Evolutionary conservation across 805 yeast genomes (phyloP).

Genomic region (Danielozyma ontarioensis): DNA sequence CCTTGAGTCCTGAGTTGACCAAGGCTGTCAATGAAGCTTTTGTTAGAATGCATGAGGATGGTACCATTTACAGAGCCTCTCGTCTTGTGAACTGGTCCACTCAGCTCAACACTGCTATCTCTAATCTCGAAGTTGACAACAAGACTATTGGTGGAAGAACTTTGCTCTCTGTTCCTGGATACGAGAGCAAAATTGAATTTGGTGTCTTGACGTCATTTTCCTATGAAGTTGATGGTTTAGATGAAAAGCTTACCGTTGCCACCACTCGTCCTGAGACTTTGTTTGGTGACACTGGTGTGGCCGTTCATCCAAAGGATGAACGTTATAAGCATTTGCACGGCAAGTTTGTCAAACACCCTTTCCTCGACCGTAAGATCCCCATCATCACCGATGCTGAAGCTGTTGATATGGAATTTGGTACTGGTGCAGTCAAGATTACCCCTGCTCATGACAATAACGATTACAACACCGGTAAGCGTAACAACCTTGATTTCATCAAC

Average conservation of each 20-base stretch:
- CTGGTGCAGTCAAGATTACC: slow-evolving; percentile 99
- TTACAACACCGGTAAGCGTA: slow-evolving; percentile 94
- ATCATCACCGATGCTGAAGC: slow-evolving; percentile 87
- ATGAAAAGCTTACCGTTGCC: slow-evolving; percentile 86
- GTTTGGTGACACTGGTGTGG: slow-evolving; percentile 97
- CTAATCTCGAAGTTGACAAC: slow-evolving; percentile 94
- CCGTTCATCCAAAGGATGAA: slow-evolving; percentile 93
- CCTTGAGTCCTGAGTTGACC: slow-evolving; percentile 73
- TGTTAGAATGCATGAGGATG: slow-evolving; percentile 88
- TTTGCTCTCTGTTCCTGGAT: slow-evolving; percentile 78
- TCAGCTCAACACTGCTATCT: slow-evolving; percentile 87
- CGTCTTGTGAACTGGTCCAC: slow-evolving; percentile 97
- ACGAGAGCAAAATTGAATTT: slow-evolving; percentile 85
- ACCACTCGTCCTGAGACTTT: slow-evolving; percentile 99
- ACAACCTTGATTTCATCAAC: slow-evolving; percentile 80
- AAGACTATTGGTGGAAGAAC: slow-evolving; percentile 84
- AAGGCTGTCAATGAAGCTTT: slow-evolving; percentile 88
- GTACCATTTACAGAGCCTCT: slow-evolving; percentile 88
- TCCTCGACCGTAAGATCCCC: slow-evolving; percentile 79
- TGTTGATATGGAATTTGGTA: slow-evolving; percentile 98
- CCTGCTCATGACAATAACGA: slow-evolving; percentile 98
- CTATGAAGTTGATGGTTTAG: slow-evolving; percentile 78
- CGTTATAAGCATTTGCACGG: slow-evolving; percentile 96
- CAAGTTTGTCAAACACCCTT: slow-evolving; percentile 85
- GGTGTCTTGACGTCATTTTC: slow-evolving; percentile 97